A percentile compares a stretch with the other conserved stretches of the same genome.
phyloP scores from a whole-genome alignment of 139 green algal species.

The Parachlorella kessleri region DNA sequence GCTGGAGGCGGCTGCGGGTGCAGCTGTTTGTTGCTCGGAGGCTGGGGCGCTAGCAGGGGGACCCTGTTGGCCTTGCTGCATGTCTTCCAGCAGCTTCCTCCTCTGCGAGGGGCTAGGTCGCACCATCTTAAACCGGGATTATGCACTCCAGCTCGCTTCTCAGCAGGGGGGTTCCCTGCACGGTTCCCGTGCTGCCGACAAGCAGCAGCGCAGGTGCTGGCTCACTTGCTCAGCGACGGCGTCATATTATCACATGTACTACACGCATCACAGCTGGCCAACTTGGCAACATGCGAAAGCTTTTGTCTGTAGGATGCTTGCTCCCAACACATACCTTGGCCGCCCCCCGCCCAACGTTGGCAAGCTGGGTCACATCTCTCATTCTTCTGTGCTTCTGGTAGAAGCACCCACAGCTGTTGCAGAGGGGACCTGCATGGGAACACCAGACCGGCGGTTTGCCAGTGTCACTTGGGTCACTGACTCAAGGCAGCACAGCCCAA shows the following conservation, averaged over 20 bases:
- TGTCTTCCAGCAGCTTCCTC: too few relatives aligned
- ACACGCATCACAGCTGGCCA: background rate
- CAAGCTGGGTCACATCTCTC: background rate
- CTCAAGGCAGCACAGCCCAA: too few relatives aligned
- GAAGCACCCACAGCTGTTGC: background rate
- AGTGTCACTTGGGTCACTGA: too few relatives aligned
- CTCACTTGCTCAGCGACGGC: background rate
- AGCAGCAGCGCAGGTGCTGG: too few relatives aligned
- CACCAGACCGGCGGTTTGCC: background rate
- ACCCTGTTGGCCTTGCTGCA: too few relatives aligned
- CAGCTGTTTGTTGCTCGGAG: too few relatives aligned
- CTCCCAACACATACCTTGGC: constrained; percentile 1
- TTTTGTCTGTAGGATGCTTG: too few relatives aligned
- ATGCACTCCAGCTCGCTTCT: too few relatives aligned
- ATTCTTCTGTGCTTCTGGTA: background rate
- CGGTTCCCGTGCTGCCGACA: background rate
- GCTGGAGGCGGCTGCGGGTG: too few relatives aligned
- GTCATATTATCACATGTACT: background rate
- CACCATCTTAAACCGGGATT: too few relatives aligned
- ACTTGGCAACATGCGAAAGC: background rate
- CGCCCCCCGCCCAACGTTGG: background rate
- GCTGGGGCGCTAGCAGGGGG: too few relatives aligned
- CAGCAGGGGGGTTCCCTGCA: background rate
- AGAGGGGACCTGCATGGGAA: background rate
- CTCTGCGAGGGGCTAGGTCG: too few relatives aligned